Percentiles rank a stretch among this genome's conserved stretches.
Conservation (phyloP, 306 rosid genomes). For the Cucumis sativus region DNA sequence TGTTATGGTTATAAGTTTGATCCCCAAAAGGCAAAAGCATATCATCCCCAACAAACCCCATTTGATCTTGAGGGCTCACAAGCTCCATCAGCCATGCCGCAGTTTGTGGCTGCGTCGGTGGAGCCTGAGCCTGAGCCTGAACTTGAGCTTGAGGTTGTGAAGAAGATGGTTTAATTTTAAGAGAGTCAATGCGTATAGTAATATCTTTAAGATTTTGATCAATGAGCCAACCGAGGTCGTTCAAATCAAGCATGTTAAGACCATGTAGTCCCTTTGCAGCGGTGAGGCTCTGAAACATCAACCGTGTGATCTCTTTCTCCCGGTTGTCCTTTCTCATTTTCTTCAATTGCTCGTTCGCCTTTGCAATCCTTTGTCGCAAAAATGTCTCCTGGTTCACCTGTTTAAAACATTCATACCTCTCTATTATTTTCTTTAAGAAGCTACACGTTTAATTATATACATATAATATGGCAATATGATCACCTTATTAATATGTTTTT, state of each 20-base stretch:
- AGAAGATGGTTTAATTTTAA: not conserved
- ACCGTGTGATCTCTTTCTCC: constrained; percentile 9
- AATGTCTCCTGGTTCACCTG: constrained; percentile 18
- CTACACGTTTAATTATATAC: no score
- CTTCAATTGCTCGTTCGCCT: constrained; percentile 11
- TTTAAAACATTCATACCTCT: no score
- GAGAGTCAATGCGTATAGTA: not conserved
- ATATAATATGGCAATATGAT: no score
- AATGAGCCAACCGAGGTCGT: constrained; percentile 17
- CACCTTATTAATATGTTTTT: no score
- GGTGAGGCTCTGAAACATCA: constrained; percentile 12
- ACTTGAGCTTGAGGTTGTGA: not conserved
- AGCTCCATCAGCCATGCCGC: not conserved
- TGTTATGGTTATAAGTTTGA: not conserved
- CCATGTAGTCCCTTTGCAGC: not conserved
- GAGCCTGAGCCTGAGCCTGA: no score
- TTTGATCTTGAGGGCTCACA: not conserved
- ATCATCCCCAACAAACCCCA: constrained; percentile 14
- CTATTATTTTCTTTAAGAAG: no score
- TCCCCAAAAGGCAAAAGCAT: constrained; percentile 9
- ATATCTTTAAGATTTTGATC: constrained; percentile 16
- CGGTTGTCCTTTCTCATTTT: constrained; percentile 16
- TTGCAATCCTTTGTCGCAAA: constrained; percentile 13
- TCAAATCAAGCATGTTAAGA: constrained; percentile 14
- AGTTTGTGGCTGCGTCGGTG: not conserved